phyloP scores from a whole-genome alignment of 805 yeast species.

The Ogataea dorogensis region DNA sequence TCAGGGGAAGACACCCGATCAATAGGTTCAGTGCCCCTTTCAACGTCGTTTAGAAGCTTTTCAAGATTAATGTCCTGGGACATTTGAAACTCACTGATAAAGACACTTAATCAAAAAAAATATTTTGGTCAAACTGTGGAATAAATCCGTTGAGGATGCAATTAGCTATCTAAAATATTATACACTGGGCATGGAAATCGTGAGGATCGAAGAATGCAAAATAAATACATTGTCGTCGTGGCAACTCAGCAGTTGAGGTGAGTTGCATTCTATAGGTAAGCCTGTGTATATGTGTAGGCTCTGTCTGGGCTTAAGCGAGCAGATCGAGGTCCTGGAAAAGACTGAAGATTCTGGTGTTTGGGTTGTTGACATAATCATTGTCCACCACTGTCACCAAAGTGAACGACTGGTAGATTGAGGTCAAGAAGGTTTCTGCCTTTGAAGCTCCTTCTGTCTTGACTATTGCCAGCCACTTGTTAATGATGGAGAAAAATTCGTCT shows the following conservation, averaged over 20 bases:
- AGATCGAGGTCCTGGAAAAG: constrained; percentile 40
- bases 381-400: constrained; percentile 86
- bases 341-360: constrained; percentile 55
- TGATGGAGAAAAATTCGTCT: constrained; percentile 85
- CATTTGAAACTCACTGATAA: constrained; percentile 9
- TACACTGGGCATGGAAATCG: constrained; percentile 10
- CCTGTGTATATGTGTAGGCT: constrained; percentile 12
- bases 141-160: constrained; percentile 29
- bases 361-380: constrained; percentile 61
- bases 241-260: constrained; percentile 14
- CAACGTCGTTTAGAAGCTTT: constrained; percentile 19
- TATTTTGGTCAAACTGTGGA: constrained; percentile 7
- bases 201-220: constrained; percentile 7
- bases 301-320: constrained; percentile 1
- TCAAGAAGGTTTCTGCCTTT: constrained; percentile 41
- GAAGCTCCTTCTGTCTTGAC: constrained; percentile 34
- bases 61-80: constrained; percentile 17
- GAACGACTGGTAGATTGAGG: constrained; percentile 53
- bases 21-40: constrained; percentile 3
- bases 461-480: constrained; percentile 65
- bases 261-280: constrained; percentile 10
- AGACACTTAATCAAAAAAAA: constrained; percentile 8
- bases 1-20: constrained; percentile 4
- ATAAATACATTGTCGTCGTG: constrained; percentile 8
- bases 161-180: constrained; percentile 8